phyloP scores from a whole-genome alignment of 1,139 yeast genomes.

The Hemisphaericaspora subhashii region DNA sequence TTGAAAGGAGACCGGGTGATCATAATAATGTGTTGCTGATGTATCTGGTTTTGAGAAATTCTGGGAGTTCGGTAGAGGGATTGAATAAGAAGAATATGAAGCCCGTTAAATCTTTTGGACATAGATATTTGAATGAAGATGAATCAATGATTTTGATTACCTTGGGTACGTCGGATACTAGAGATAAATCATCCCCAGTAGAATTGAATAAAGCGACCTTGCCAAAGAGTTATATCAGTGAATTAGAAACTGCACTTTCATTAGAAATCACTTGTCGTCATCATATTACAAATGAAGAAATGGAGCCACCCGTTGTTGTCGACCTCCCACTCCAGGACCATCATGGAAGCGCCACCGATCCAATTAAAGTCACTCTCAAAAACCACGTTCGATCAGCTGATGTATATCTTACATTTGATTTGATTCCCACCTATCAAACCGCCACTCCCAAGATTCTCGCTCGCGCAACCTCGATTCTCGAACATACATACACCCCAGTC shows the following conservation, averaged over 20 bases:
- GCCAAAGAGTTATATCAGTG: constrained; percentile 74
- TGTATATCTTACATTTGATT: constrained; percentile 73
- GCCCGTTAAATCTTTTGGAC: constrained; percentile 85
- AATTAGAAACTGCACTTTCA: constrained; percentile 85
- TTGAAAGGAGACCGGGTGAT: constrained; percentile 45
- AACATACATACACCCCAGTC: constrained; percentile 63
- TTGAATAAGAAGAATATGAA: constrained; percentile 18
- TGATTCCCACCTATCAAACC: constrained; percentile 84
- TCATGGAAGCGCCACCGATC: constrained; percentile 76
- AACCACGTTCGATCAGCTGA: constrained; percentile 50
- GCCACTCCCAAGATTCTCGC: constrained; percentile 55
- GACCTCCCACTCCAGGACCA: constrained; percentile 87
- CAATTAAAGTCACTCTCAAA: constrained; percentile 70
- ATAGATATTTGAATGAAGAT: constrained; percentile 62
- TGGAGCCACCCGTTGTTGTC: constrained; percentile 66
- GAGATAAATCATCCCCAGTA: constrained; percentile 62
- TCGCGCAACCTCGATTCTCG: constrained; percentile 78
- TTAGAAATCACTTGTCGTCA: constrained; percentile 63
- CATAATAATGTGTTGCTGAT: constrained; percentile 41
- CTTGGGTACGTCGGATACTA: constrained; percentile 80
- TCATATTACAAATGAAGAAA: constrained; percentile 39
- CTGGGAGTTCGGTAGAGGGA: background rate
- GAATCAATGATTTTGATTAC: constrained; percentile 76
- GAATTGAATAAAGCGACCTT: constrained; percentile 73
- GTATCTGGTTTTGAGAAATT: constrained; percentile 39